Percentiles rank a stretch among this genome's conserved stretches.
Evolutionary conservation across 73 alveolate genomes (phyloP).

Genomic region (Breviolum minutum): DNA sequence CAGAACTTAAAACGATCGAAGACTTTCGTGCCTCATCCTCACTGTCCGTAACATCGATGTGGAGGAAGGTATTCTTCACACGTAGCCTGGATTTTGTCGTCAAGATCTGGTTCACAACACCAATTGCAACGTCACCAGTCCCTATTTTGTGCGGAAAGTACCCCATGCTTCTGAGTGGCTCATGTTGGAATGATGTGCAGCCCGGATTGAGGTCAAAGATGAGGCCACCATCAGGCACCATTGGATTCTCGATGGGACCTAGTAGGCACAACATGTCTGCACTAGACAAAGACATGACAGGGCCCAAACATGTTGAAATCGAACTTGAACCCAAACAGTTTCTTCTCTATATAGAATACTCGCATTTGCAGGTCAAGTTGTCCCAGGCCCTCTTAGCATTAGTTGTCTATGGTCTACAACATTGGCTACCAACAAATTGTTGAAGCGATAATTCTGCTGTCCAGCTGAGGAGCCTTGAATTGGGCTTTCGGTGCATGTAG

Average conservation of each 20-base stretch:
- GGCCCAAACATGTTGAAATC: neutral
- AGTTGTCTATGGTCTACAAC: neutral
- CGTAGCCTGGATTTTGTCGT: constrained; percentile 1
- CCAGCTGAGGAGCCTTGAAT: neutral
- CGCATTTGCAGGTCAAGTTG: no score
- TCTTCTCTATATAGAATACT: no score
- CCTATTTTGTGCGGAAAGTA: neutral
- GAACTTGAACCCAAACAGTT: no score
- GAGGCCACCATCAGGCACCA: neutral
- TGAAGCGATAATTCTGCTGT: neutral
- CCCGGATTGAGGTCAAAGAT: constrained; percentile 22
- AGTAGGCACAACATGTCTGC: neutral
- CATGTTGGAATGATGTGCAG: constrained; percentile 37
- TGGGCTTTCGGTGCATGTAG: constrained; percentile 57
- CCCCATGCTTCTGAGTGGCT: neutral
- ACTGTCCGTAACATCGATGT: constrained; percentile 53
- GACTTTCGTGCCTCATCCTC: constrained; percentile 41
- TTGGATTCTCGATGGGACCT: constrained; percentile 1
- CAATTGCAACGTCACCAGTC: neutral
- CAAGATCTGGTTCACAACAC: neutral
- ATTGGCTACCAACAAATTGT: neutral
- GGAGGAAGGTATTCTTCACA: constrained; percentile 72
- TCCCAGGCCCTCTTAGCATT: no score
- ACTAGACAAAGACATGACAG: neutral
- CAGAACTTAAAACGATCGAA: neutral